Evolutionary conservation across 2,329 filamentous ascomycete species (phyloP).

Genomic region (Cytospora paraplurivora): DNA sequence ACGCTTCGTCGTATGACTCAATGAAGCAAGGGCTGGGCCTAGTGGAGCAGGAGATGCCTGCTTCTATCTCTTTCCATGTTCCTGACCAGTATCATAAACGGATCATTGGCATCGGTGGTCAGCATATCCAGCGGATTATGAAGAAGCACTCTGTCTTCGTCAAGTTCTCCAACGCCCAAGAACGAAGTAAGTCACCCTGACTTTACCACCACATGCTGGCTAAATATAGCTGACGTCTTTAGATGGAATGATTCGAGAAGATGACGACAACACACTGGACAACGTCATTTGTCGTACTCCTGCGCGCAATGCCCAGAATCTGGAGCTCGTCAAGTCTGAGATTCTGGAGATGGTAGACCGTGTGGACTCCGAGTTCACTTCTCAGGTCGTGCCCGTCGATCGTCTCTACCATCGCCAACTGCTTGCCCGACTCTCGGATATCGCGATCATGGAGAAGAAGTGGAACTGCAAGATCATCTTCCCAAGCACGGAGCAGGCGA

Average conservation of each 20-base stretch:
- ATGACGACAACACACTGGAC: constrained; percentile 97
- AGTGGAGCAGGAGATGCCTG: constrained; percentile 98
- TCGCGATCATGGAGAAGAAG: constrained; percentile 96
- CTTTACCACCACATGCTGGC: neutral
- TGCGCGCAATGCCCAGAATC: constrained; percentile 92
- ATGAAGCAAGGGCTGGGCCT: constrained; percentile 90
- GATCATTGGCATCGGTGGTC: constrained; percentile 96
- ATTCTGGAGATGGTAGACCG: constrained; percentile 99
- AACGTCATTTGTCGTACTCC: constrained; percentile 98
- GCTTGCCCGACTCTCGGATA: constrained; percentile 81
- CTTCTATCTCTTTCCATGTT: constrained; percentile 98
- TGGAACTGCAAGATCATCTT: constrained; percentile 99
- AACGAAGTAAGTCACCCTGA: constrained; percentile 62
- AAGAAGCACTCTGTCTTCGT: constrained; percentile 99
- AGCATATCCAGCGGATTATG: constrained; percentile 99
- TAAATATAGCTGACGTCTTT: constrained; percentile 34
- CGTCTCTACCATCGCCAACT: constrained; percentile 94
- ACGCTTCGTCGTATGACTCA: constrained; percentile 87
- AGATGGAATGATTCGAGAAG: constrained; percentile 83
- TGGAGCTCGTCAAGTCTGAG: constrained; percentile 97
- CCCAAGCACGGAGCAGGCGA: constrained; percentile 94
- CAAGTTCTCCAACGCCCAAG: constrained; percentile 99
- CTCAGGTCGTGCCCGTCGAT: constrained; percentile 90
- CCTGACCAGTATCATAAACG: constrained; percentile 99
- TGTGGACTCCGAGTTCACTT: constrained; percentile 96